Evolutionary conservation across 441 rosid genomes (phyloP), one percentile per base, ranked within the genome.

Genomic region (Viola pubescens): DNA sequence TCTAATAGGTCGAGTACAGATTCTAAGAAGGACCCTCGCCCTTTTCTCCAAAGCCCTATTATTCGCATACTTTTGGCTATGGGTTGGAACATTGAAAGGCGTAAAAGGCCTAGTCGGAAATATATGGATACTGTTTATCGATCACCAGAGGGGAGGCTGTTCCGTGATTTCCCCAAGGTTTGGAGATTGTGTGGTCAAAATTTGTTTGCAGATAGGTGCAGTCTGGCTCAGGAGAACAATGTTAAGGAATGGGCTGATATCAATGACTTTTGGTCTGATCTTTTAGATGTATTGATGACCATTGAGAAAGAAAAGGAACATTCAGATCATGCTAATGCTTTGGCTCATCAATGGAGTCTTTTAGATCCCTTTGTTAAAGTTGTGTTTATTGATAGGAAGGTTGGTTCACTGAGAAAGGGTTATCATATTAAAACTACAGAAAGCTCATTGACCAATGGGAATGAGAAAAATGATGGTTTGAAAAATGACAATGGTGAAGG

Each of bases 361-460:
- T 77, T 92, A 66, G 94, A 92, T 71, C 98, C 98, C 67, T 92
- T 87, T 81, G 94, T 92, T 64, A 80, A 73, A 65, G 90, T 67
- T 69, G 80, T 83, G 53, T 86, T 81, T 70, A 72, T 87, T 70
- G 73, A 80, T 55, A 86, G 82, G 79, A 86, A 87, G 82, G 70
- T 89, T 64, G 86, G 86, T 58, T 74, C 75, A 26, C 76, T 92
- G 67, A 92, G 87, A 77, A 92, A 79, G 69, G 97, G 97, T 67
- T 80, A 70, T 55, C 71, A 62, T 41, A 88, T 92, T 59, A 84
- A 73, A 80, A 90, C 79, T 62, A 76, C 75, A 59, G 60, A 67
- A 26, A 84, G 78, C 75, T 71, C 79, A 63, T 64, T 59, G 10
- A 37, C 62, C 59, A 66, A 68, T 52, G 78, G 63, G 60, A 63